Percentiles rank a stretch among this genome's conserved stretches.
Conservation (phyloP, 352 stramenopile species). For the Phytophthora megakarya region DNA sequence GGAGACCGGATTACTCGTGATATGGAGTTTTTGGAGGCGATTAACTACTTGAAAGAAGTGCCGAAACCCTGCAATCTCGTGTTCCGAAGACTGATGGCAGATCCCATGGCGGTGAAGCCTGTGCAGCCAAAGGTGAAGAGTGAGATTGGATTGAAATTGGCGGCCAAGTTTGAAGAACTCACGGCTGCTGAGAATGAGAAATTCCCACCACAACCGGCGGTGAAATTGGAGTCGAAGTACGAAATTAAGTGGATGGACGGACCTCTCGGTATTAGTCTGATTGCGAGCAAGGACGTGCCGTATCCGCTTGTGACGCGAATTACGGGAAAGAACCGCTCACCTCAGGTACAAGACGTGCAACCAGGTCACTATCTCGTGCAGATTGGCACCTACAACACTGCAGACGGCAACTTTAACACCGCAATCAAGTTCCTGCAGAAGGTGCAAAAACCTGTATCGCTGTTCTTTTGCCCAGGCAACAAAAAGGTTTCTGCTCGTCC, state of each 20-base stretch:
- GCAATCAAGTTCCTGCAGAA: conserved; percentile 91
- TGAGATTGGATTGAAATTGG: conserved; percentile 68
- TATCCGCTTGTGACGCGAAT: conserved; percentile 88
- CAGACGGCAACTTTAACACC: conserved; percentile 87
- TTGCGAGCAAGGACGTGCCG: conserved; percentile 86
- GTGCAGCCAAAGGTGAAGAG: conserved; percentile 78
- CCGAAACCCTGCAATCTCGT: conserved; percentile 78
- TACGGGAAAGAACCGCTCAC: conserved; percentile 87
- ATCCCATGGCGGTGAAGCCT: conserved; percentile 81
- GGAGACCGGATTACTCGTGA: conserved; percentile 67
- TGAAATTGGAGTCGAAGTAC: conserved; percentile 86
- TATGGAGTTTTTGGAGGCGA: conserved; percentile 87
- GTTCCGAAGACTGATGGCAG: conserved; percentile 67
- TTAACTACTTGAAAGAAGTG: conserved; percentile 83
- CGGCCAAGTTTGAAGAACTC: conserved; percentile 80
- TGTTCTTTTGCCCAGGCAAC: conserved; percentile 85
- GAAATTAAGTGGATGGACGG: conserved; percentile 89
- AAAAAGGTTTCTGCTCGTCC: conserved; percentile 79
- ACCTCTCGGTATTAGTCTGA: conserved; percentile 85
- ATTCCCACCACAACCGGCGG: conserved; percentile 56
- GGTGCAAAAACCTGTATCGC: conserved; percentile 81
- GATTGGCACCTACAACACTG: conserved; percentile 84
- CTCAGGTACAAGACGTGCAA: conserved; percentile 87
- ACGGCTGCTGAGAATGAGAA: conserved; percentile 75
- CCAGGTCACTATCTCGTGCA: conserved; percentile 88